These are phyloP conservation scores for cucumber (Cucumis sativus) DNA, from an alignment of 306 rosid genomes.

Conservation along the genomic window Cucumber_9930_V3 NC_026658.2:983001-983500, in stretches of 20 bases:
- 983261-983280: slow-evolving; percentile 39
- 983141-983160: slow-evolving; percentile 53
- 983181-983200: slow-evolving; percentile 52
- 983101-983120: not conserved
- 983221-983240: slow-evolving; percentile 42
- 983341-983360: slow-evolving; percentile 43
- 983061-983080: no score
- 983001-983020: not conserved
- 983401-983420: slow-evolving; percentile 70
- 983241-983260: slow-evolving; percentile 35
- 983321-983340: slow-evolving; percentile 33
- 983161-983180: slow-evolving; percentile 64
- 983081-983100: not conserved
- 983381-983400: slow-evolving; percentile 57
- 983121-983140: slow-evolving; percentile 33
- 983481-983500: no score
- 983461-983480: no score
- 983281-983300: slow-evolving; percentile 19
- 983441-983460: not conserved
- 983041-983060: not conserved
- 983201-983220: slow-evolving; percentile 83
- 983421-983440: slow-evolving; percentile 58
- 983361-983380: slow-evolving; percentile 65
- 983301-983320: slow-evolving; percentile 21
- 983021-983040: not conserved